Conservation (phyloP, 2,329 filamentous ascomycete species). For the Fusarium agapanthi region DNA sequence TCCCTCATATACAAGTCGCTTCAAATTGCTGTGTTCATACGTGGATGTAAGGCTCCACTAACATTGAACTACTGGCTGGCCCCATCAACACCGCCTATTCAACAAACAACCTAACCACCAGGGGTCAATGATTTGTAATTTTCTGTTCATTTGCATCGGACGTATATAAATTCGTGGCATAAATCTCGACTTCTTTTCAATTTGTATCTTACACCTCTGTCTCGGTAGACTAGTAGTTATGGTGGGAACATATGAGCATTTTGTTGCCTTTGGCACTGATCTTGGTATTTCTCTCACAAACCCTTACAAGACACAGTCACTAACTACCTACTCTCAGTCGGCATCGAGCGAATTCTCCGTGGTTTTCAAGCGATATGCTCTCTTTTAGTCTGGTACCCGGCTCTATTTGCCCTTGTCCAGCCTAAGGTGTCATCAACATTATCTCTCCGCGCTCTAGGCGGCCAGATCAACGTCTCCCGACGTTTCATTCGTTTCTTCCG, state of each 20-base stretch:
- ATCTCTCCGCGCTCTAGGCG: conserved; percentile 49
- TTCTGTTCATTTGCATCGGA: conserved; percentile 26
- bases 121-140: conserved; percentile 13
- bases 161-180: not conserved
- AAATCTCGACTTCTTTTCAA: not conserved
- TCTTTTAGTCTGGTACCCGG: conserved; percentile 57
- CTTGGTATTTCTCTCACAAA: conserved; percentile 49
- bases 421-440: conserved; percentile 43
- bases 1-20: not conserved
- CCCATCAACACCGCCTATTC: conserved; percentile 40
- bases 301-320: not conserved
- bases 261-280: conserved; percentile 58
- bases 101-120: conserved; percentile 13
- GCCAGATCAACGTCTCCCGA: conserved; percentile 59
- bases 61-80: conserved; percentile 10
- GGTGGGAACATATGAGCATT: conserved; percentile 44
- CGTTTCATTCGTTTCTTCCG: conserved; percentile 75
- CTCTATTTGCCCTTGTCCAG: conserved; percentile 50
- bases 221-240: conserved; percentile 26
- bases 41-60: conserved; percentile 8
- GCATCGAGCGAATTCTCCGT: conserved; percentile 68
- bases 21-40: not conserved
- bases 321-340: conserved; percentile 52
- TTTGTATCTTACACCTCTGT: not conserved
- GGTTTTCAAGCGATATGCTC: conserved; percentile 62